Conservation (phyloP, 2,329 filamentous ascomycete genomes). For the Sporothrix brasiliensis region DNA sequence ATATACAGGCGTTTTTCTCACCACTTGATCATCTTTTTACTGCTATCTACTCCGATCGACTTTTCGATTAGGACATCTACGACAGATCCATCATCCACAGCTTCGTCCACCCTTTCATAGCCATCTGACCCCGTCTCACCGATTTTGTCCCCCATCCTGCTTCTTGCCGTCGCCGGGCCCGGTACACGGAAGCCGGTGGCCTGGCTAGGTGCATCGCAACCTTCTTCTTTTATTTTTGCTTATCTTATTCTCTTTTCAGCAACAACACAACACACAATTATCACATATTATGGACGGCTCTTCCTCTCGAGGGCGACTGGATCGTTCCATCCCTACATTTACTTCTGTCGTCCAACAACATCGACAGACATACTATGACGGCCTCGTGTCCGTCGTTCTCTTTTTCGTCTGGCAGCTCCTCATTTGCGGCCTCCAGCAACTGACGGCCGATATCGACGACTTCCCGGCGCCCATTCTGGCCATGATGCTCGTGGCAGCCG, state of each 20-base stretch:
- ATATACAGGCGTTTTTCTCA: neutral
- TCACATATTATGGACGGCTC: neutral
- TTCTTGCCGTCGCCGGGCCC: slow-evolving; percentile 27
- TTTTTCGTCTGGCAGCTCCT: slow-evolving; percentile 50
- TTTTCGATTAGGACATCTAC: neutral
- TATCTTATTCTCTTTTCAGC: neutral
- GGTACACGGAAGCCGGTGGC: slow-evolving; percentile 28
- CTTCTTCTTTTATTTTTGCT: no score
- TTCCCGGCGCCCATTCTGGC: slow-evolving; percentile 55
- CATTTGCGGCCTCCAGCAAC: slow-evolving; percentile 50
- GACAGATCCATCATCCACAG: no score
- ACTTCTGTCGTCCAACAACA: neutral
- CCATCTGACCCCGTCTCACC: no score
- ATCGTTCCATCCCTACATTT: neutral
- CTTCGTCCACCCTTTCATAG: neutral
- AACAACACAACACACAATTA: neutral
- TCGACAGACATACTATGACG: slow-evolving; percentile 33
- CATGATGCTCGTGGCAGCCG: slow-evolving; percentile 49
- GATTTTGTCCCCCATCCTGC: neutral
- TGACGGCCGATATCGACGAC: slow-evolving; percentile 43
- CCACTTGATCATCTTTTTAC: neutral
- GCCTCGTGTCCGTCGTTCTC: slow-evolving; percentile 45
- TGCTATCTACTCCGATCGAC: neutral
- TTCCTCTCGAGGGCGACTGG: neutral
- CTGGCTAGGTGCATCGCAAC: slow-evolving; percentile 21